Percentiles rank a stretch among this genome's conserved stretches.
Evolutionary conservation across 202 grass and related monocot genomes (phyloP).

Genomic region (Brachypodium distachyon): DNA sequence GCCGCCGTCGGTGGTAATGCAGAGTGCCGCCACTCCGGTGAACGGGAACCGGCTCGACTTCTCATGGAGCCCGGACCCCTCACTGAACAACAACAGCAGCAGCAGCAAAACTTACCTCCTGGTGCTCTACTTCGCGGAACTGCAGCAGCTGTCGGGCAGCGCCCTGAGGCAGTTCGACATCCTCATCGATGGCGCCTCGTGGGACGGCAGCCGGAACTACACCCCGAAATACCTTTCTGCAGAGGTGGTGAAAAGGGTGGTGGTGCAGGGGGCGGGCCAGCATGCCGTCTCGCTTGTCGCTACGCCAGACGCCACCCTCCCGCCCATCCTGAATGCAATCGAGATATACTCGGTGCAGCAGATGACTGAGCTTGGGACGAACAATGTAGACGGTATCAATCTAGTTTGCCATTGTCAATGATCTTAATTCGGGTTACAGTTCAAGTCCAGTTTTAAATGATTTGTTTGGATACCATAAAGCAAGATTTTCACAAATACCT

Average conservation of each 20-base stretch:
- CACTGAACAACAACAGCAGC: not conserved
- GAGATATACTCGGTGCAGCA: too few relatives aligned
- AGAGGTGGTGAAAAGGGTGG: not conserved
- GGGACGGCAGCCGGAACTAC: not conserved
- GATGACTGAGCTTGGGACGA: not conserved
- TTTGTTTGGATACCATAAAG: not conserved
- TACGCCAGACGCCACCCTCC: slow-evolving; percentile 17
- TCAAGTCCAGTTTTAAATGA: not conserved
- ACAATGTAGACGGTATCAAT: slow-evolving; percentile 34
- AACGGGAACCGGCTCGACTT: slow-evolving; percentile 18
- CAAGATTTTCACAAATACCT: not conserved
- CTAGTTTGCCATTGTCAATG: too few relatives aligned
- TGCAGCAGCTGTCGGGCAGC: not conserved
- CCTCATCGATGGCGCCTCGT: too few relatives aligned
- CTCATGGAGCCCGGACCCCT: not conserved
- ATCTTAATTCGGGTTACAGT: not conserved
- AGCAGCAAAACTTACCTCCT: not conserved
- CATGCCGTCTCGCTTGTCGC: slow-evolving; percentile 22
- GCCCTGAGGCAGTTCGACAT: slow-evolving; percentile 19
- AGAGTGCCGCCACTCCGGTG: slow-evolving; percentile 13
- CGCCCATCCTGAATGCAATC: slow-evolving; percentile 45
- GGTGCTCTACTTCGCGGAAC: slow-evolving; percentile 29
- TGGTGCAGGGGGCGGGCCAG: not conserved
- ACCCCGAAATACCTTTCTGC: not conserved
- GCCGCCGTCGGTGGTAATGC: slow-evolving; percentile 8